Evolutionary conservation across 2,329 filamentous ascomycete species (phyloP), one percentile per base, ranked within the genome.

Genomic region (Graphiopsis chlorocephala): DNA sequence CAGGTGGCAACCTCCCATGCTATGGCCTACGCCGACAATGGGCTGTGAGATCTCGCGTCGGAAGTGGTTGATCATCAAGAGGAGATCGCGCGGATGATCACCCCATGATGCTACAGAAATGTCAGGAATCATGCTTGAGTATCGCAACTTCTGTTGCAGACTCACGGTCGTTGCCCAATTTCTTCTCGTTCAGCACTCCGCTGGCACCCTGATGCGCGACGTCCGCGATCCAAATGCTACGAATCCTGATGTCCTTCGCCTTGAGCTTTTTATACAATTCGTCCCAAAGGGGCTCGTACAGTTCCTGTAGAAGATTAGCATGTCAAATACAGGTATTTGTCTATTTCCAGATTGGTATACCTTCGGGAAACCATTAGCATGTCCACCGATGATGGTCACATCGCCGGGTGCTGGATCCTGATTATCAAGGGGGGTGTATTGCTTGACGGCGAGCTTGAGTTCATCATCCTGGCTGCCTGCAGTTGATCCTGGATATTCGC

Each of bases 301-400:
- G 79, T 81, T 98, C 94, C 90, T 93, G 64, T 4, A 35, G 5
- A 26, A 31, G 14, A 47, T 67, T 31, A 67, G 65, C n/a, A 33
- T 20, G 12, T 23, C n/a, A 15, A 17, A 4, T 17, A 14, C n/a
- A 58, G 31, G 55, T 7, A 28, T n/a, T 3, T 2, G 8, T 53
- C 3, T 3, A 14, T 17, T 14, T 31, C 8, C 8, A 50, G 15
- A 26, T 57, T 61, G 55, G 63, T 64, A 15, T 76, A 91, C 91
- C 84, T 97, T 98, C 12, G 92, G 90, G 70, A 97, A 97, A 12
- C 90, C 94, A 80, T 97, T 97, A 58, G 92, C 94, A 78, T 97
- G 93, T 4, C 90, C 89, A 12, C 86, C 92, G 63, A 98, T 87
- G 65, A 98, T 88, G 23, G 92, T 97, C 10, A 97, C 81, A 76